phyloP scores from a whole-genome alignment of 768 basidiomycete species.

The Trametes coccinea region DNA sequence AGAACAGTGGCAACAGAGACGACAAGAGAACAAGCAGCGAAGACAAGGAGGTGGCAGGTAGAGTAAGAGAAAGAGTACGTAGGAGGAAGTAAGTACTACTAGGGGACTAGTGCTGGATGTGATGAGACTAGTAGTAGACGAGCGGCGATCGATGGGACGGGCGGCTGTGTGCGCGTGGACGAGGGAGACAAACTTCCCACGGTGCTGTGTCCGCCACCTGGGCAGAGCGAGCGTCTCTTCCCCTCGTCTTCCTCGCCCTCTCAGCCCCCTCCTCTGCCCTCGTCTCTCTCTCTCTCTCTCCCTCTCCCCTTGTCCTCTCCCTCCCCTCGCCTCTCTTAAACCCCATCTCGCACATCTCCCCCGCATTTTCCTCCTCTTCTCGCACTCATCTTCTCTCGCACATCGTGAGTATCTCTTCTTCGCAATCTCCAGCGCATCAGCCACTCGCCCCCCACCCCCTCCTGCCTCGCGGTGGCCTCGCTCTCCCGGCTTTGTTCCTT shows the following conservation, averaged over 20 bases:
- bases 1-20: background rate
- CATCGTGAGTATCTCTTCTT: slow-evolving; percentile 23
- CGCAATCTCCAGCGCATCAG: slow-evolving; percentile 3
- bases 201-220: slow-evolving; percentile 27
- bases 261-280: slow-evolving; percentile 31
- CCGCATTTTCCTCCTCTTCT: slow-evolving; percentile 19
- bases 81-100: no score
- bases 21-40: background rate
- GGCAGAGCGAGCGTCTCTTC: slow-evolving; percentile 24
- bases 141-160: slow-evolving; percentile 11
- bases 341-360: slow-evolving; percentile 14
- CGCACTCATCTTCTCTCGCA: slow-evolving; percentile 3
- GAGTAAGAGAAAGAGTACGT: background rate
- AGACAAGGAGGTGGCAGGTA: background rate
- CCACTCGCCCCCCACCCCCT: slow-evolving; percentile 12
- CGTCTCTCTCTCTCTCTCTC: slow-evolving; percentile 17
- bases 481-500: slow-evolving; percentile 8
- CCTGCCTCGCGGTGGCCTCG: slow-evolving; percentile 24
- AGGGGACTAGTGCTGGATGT: no score
- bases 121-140: background rate
- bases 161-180: slow-evolving; percentile 3
- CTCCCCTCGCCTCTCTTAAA: slow-evolving; percentile 3
- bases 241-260: slow-evolving; percentile 30
- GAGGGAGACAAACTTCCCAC: slow-evolving; percentile 24
- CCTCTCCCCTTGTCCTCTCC: slow-evolving; percentile 12